phyloP scores from a whole-genome alignment of 306 rosid genomes.

The Quercus suber region DNA sequence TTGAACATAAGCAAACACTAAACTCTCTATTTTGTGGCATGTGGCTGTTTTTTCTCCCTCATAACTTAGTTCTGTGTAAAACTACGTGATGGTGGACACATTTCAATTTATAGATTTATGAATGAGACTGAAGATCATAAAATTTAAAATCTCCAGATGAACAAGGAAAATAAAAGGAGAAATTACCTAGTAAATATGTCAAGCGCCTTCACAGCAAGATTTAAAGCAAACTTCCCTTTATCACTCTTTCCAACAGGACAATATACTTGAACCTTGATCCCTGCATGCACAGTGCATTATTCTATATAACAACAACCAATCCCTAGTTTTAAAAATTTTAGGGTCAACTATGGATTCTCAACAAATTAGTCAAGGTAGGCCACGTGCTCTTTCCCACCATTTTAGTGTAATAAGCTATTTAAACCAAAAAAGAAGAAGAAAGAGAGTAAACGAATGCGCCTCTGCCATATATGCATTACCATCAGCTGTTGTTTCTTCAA shows the following conservation, averaged over 20 bases:
- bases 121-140: not conserved
- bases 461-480: slow-evolving; percentile 33
- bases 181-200: slow-evolving; percentile 42
- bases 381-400: too few relatives aligned
- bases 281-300: slow-evolving; percentile 23
- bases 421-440: not conserved
- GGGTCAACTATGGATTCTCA: too few relatives aligned
- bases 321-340: too few relatives aligned
- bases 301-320: too few relatives aligned
- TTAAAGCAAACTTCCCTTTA: slow-evolving; percentile 47
- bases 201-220: slow-evolving; percentile 50
- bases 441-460: not conserved
- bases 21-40: not conserved
- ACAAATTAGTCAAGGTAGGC: too few relatives aligned
- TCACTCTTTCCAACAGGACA: slow-evolving; percentile 57
- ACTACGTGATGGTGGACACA: not conserved
- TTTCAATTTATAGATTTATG: not conserved
- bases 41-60: not conserved
- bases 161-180: too few relatives aligned
- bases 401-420: not conserved
- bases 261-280: slow-evolving; percentile 46
- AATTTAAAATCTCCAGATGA: too few relatives aligned
- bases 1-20: not conserved
- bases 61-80: not conserved
- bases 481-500: slow-evolving; percentile 42